Conservation (phyloP, 495 filamentous ascomycete genomes). For the Penicillium robsamsonii region DNA sequence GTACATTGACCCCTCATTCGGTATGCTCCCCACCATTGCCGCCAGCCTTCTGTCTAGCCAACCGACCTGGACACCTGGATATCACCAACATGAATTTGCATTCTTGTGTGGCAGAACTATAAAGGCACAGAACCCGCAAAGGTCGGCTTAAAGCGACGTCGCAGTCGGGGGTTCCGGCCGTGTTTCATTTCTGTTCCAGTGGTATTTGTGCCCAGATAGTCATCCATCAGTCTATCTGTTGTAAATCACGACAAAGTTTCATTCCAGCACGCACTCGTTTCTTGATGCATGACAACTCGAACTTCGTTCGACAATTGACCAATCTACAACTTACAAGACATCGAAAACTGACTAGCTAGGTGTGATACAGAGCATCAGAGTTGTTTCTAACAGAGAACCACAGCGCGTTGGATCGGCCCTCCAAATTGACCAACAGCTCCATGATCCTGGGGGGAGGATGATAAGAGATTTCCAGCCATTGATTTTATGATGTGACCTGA, state of each 20-base stretch:
- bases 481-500: slow-evolving; percentile 7
- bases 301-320: not conserved
- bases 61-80: not conserved
- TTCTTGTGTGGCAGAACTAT: not conserved
- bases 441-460: not conserved
- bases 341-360: not conserved
- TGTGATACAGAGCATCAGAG: not conserved
- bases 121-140: not conserved
- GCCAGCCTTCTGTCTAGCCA: not conserved
- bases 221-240: slow-evolving; percentile 11
- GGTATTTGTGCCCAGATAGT: slow-evolving; percentile 7
- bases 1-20: slow-evolving; percentile 9
- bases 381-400: not conserved
- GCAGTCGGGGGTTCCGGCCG: not conserved
- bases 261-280: not conserved
- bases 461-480: not conserved
- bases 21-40: not conserved
- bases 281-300: not conserved
- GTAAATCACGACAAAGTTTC: slow-evolving; percentile 13
- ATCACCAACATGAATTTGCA: not conserved
- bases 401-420: not conserved
- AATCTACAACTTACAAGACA: not conserved
- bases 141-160: not conserved
- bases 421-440: not conserved
- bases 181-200: slow-evolving; percentile 3